Conservation (phyloP, 2,329 filamentous ascomycete species). For the Xylaria digitata region DNA sequence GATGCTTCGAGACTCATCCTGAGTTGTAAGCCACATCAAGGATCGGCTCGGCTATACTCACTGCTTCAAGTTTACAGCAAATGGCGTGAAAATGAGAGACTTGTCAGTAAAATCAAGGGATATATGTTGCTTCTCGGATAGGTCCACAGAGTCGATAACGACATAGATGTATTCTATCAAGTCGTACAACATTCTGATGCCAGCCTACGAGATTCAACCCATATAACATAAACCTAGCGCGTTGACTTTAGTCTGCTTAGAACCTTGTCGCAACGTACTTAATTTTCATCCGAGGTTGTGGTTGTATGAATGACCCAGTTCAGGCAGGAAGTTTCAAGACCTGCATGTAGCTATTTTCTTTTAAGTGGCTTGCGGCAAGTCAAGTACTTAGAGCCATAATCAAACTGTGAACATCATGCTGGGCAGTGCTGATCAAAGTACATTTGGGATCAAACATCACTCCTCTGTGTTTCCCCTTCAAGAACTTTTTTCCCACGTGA, state of each 20-base stretch:
- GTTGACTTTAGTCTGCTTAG: slow-evolving; percentile 16
- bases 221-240: slow-evolving; percentile 21
- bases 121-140: slow-evolving; percentile 19
- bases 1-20: slow-evolving; percentile 35
- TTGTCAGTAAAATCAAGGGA: slow-evolving; percentile 7
- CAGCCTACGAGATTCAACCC: slow-evolving; percentile 15
- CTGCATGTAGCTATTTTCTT: slow-evolving; percentile 35
- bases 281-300: slow-evolving; percentile 33
- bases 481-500: slow-evolving; percentile 17
- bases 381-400: slow-evolving; percentile 20
- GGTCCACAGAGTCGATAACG: slow-evolving; percentile 9
- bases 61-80: slow-evolving; percentile 22
- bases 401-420: slow-evolving; percentile 17
- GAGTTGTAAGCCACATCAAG: slow-evolving; percentile 24
- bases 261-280: slow-evolving; percentile 34
- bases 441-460: slow-evolving; percentile 15
- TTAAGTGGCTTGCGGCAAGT: slow-evolving; percentile 27
- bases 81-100: slow-evolving; percentile 11
- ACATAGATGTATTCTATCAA: slow-evolving; percentile 5
- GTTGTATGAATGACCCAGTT: slow-evolving; percentile 27
- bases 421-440: slow-evolving; percentile 25
- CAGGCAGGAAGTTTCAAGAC: slow-evolving; percentile 39
- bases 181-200: slow-evolving; percentile 30
- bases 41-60: slow-evolving; percentile 33
- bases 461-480: slow-evolving; percentile 19